A percentile compares a stretch with the other conserved stretches of the same genome.
phyloP scores from a whole-genome alignment of 306 rosid species.

The Rubus idaeus region DNA sequence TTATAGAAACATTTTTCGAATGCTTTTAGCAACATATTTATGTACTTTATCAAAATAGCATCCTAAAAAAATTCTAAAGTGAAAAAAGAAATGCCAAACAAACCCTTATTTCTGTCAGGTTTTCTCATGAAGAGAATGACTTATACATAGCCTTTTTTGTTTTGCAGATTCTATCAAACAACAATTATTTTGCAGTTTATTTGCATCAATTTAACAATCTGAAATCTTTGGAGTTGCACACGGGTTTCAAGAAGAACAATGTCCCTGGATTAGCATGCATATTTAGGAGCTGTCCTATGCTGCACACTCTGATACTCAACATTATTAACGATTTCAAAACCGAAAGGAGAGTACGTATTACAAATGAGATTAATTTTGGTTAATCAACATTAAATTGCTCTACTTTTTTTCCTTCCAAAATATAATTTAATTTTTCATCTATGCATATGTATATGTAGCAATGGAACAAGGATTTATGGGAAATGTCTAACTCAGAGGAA shows the following conservation, averaged over 20 bases:
- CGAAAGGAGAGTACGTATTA: slow-evolving; percentile 58
- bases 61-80: too few species aligned
- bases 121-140: background rate
- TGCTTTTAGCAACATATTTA: too few species aligned
- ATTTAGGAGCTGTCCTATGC: slow-evolving; percentile 57
- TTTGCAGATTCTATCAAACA: slow-evolving; percentile 70
- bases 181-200: slow-evolving; percentile 38
- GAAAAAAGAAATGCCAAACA: background rate
- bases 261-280: slow-evolving; percentile 59
- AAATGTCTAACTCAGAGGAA: slow-evolving; percentile 47
- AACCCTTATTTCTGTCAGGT: background rate
- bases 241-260: slow-evolving; percentile 59
- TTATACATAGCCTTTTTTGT: background rate
- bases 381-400: background rate
- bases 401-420: background rate
- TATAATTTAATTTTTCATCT: background rate
- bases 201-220: slow-evolving; percentile 63
- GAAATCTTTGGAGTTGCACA: slow-evolving; percentile 52
- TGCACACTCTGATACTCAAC: slow-evolving; percentile 54
- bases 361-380: background rate
- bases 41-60: too few species aligned
- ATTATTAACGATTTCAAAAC: slow-evolving; percentile 43
- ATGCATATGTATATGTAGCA: slow-evolving; percentile 33
- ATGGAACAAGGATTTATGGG: slow-evolving; percentile 82
- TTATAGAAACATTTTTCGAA: too few species aligned